Evolutionary conservation across 1,284 basidiomycete genomes (phyloP), one percentile per base, ranked within the genome.

Genomic region (Fomitopsis pinicola): DNA sequence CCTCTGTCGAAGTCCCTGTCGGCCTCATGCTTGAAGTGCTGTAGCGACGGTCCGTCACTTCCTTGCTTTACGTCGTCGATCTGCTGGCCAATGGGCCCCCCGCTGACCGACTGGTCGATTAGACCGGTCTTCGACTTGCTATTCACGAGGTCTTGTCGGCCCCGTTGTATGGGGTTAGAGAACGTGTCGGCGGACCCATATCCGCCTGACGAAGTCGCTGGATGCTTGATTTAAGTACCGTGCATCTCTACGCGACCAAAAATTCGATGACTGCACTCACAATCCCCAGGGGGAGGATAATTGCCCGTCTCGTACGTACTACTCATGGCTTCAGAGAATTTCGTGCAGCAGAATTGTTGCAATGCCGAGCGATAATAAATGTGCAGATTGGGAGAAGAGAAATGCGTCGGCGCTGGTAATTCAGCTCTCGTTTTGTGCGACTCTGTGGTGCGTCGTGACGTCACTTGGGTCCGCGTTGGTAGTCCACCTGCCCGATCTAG

Each of bases 201-300:
- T 9, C 74, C 74, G 40, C 75, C 75, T 6, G 72, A 72, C 0
- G 74, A 71, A 9, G 75, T 76, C 15, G 73, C 75, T 76, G 59
- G 10, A 3, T 54, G 26, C n/a, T 40, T 36, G 17, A 19, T 26
- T 30, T 17, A n/a, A 15, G 5, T 26, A 48, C 19, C 28, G 12
- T 48, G 8, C 17, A 8, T 1, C 12, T 10, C 17, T 22, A n/a
- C 22, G 38, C 38, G 6, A 40, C 2, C 38, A 3, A 6, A n/a
- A 38, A 3, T 1, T 42, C 9, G 33, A 19, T 1, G 17, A 7
- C 10, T 10, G 40, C 10, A 48, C 60, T 58, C 26, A 61, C 60
- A 42, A 46, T 61, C 57, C 1, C 33, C 60, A 1, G 60, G 56
- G 19, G 60, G 60, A 33, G 60, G 60, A 19, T 61, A 58, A 42